Evolutionary conservation across 441 rosid genomes (phyloP).

Genomic region (Brassica balearica): DNA sequence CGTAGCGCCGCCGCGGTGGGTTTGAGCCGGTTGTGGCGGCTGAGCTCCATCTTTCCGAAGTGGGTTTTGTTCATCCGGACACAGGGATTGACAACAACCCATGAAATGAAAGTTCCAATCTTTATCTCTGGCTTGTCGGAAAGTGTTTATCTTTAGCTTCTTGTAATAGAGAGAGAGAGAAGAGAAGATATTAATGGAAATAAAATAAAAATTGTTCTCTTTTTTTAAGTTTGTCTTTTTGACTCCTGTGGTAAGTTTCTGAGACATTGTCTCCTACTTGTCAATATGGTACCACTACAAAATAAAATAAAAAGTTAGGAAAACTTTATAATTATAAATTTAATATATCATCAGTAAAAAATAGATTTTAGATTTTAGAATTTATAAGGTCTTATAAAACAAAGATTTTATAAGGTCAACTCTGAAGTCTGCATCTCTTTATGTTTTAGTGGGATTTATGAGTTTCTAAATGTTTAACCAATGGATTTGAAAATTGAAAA

Average conservation of each 20-base stretch:
- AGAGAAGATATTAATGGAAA: conserved; percentile 29
- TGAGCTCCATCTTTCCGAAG: conserved; percentile 34
- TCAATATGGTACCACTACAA: conserved; percentile 31
- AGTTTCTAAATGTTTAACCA: background rate
- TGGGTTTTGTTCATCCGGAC: conserved; percentile 33
- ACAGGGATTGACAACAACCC: conserved; percentile 49
- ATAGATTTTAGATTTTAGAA: background rate
- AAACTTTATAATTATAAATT: background rate
- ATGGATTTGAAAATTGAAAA: conserved; percentile 14
- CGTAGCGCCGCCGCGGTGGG: conserved; percentile 24
- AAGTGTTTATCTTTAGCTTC: conserved; percentile 42
- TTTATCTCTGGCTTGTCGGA: conserved; percentile 25
- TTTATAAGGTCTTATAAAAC: too few species aligned
- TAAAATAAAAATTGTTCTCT: conserved; percentile 9
- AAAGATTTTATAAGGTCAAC: background rate
- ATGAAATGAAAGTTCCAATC: conserved; percentile 23
- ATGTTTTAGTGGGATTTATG: background rate
- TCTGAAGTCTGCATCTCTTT: background rate
- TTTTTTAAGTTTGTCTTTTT: conserved; percentile 21
- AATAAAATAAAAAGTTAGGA: background rate
- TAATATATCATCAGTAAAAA: background rate
- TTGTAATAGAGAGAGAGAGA: conserved; percentile 31
- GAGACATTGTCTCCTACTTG: conserved; percentile 38
- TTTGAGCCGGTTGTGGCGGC: conserved; percentile 23
- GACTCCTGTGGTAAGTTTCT: conserved; percentile 43